Evolutionary conservation across 176 grass and related monocot species (phyloP).

Genomic region (Carex pumila): DNA sequence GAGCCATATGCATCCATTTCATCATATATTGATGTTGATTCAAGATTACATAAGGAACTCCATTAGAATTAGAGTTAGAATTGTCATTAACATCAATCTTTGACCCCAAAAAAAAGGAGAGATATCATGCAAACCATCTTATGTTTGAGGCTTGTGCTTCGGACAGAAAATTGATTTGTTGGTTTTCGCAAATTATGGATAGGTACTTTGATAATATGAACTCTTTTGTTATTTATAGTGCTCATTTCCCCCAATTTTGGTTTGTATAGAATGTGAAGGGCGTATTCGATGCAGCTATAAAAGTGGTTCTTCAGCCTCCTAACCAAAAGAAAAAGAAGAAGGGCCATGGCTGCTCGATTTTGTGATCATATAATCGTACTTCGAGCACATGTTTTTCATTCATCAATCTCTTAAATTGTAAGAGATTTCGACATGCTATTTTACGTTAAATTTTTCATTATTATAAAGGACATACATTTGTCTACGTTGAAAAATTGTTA

Average conservation of each 20-base stretch:
- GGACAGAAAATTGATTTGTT: neutral
- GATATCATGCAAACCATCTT: neutral
- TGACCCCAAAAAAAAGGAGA: too few relatives aligned
- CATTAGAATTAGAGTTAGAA: neutral
- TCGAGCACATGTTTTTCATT: neutral
- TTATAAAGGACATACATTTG: neutral
- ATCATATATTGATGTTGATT: neutral
- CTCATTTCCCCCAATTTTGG: neutral
- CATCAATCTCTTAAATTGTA: neutral
- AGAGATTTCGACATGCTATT: neutral
- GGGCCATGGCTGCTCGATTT: slow-evolving; percentile 55
- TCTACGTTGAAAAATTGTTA: neutral
- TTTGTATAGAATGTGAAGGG: slow-evolving; percentile 69
- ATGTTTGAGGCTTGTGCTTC: neutral
- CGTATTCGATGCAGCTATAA: slow-evolving; percentile 88
- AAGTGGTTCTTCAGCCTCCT: slow-evolving; percentile 90
- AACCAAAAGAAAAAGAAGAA: slow-evolving; percentile 78
- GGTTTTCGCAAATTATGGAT: neutral
- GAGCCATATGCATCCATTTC: neutral
- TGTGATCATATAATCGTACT: slow-evolving; percentile 31
- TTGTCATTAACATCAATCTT: too few relatives aligned
- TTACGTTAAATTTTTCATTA: neutral
- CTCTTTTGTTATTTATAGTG: neutral
- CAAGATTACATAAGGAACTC: neutral
- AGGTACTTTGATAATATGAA: neutral